phyloP scores from a whole-genome alignment of 164 flowering plant genomes.

The Tetrastigma voinierianum region DNA sequence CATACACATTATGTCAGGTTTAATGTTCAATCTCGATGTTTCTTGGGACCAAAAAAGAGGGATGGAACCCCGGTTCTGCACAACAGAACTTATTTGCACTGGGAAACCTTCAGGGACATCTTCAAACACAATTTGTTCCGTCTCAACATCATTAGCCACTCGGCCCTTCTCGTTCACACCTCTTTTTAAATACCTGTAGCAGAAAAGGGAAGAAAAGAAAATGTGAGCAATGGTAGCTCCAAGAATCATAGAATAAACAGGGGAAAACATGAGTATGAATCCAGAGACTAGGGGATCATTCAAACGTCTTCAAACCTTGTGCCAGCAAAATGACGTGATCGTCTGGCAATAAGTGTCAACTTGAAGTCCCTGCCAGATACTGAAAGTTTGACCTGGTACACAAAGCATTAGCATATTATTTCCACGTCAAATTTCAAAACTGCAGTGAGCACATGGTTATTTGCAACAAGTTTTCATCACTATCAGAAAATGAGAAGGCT shows the following conservation, averaged over 20 bases:
- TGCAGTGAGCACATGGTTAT: neutral
- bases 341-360: conserved; percentile 89
- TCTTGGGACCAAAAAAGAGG: conserved; percentile 99
- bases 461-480: neutral
- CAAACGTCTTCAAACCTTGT: conserved; percentile 63
- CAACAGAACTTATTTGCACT: conserved; percentile 77
- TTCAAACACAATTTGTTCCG: conserved; percentile 92
- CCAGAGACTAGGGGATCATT: neutral
- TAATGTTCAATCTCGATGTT: conserved; percentile 79
- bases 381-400: conserved; percentile 55
- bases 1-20: conserved; percentile 87
- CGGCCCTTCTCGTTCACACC: conserved; percentile 95
- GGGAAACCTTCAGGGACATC: conserved; percentile 60
- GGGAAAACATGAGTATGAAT: neutral
- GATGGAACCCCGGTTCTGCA: conserved; percentile 92
- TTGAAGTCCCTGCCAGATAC: conserved; percentile 63
- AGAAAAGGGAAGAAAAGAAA: neutral
- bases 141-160: conserved; percentile 99
- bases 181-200: conserved; percentile 78
- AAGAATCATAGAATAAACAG: neutral
- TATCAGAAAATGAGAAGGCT: neutral
- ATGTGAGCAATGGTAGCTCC: neutral
- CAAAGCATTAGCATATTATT: conserved; percentile 16
- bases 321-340: conserved; percentile 98
- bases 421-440: neutral